Conservation (phyloP, 441 rosid genomes). For the Gossypium davidsonii region DNA sequence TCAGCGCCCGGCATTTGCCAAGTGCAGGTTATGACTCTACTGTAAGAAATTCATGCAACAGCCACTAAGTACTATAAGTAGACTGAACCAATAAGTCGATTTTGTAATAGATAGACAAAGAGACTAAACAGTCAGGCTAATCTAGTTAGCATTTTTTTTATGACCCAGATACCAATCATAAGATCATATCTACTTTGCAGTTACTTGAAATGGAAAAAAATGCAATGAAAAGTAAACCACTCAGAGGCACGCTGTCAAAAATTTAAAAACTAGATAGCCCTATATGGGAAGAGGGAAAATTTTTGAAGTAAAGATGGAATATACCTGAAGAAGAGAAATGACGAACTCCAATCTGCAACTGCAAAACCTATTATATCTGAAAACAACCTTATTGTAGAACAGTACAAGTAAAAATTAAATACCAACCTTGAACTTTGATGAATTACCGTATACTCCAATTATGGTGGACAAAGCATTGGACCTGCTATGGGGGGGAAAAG, state of each 20-base stretch:
- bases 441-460: constrained; percentile 31
- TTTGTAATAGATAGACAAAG: not conserved
- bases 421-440: constrained; percentile 48
- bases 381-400: constrained; percentile 14
- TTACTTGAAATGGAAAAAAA: not conserved
- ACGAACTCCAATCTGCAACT: constrained; percentile 58
- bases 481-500: constrained; percentile 36
- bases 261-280: not conserved
- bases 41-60: constrained; percentile 1
- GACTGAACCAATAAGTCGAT: not conserved
- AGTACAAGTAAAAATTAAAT: constrained; percentile 12
- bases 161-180: not conserved
- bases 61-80: not conserved
- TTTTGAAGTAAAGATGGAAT: constrained; percentile 15
- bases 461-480: constrained; percentile 26
- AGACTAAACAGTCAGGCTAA: not conserved
- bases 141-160: not conserved
- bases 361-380: constrained; percentile 30
- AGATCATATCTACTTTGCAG: not conserved
- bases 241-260: not conserved
- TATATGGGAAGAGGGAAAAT: not conserved
- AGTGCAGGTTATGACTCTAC: not conserved
- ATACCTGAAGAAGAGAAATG: constrained; percentile 73
- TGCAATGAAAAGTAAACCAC: not conserved
- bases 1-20: not conserved